Percentiles rank a stretch among this genome's conserved stretches.
Conservation (phyloP, 805 yeast genomes). For the Sporopachydermia quercuum region DNA sequence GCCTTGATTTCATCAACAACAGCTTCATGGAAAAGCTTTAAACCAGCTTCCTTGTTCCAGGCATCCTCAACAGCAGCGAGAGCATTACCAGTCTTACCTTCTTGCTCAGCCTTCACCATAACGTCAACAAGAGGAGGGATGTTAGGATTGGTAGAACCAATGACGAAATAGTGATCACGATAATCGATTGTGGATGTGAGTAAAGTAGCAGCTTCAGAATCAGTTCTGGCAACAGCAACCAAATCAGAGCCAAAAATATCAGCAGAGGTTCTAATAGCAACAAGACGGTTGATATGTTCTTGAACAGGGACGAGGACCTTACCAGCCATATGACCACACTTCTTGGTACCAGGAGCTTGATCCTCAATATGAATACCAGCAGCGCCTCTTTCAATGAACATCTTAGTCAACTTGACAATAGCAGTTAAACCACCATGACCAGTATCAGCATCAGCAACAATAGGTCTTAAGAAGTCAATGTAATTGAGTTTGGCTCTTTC, state of each 20-base stretch:
- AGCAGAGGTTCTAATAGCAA: conserved; percentile 89
- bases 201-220: conserved; percentile 94
- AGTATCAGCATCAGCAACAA: conserved; percentile 95
- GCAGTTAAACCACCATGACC: conserved; percentile 99
- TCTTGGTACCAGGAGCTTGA: conserved; percentile 97
- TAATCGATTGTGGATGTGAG: conserved; percentile 86
- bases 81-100: conserved; percentile 57
- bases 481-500: conserved; percentile 59
- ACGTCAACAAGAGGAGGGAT: conserved; percentile 59
- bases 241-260: conserved; percentile 84
- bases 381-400: conserved; percentile 96
- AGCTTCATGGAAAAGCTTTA: conserved; percentile 83
- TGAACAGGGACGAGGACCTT: conserved; percentile 94
- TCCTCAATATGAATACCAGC: conserved; percentile 98
- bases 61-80: conserved; percentile 63
- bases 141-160: conserved; percentile 82
- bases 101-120: conserved; percentile 67
- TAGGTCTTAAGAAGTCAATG: conserved; percentile 84
- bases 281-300: conserved; percentile 89
- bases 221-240: conserved; percentile 86
- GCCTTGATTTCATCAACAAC: conserved; percentile 67
- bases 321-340: conserved; percentile 99
- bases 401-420: conserved; percentile 83
- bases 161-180: conserved; percentile 86
- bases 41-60: conserved; percentile 73